Percentiles rank a stretch among this genome's conserved stretches.
Conservation (phyloP, 345 rosid genomes). For the Eucalyptus viminalis region DNA sequence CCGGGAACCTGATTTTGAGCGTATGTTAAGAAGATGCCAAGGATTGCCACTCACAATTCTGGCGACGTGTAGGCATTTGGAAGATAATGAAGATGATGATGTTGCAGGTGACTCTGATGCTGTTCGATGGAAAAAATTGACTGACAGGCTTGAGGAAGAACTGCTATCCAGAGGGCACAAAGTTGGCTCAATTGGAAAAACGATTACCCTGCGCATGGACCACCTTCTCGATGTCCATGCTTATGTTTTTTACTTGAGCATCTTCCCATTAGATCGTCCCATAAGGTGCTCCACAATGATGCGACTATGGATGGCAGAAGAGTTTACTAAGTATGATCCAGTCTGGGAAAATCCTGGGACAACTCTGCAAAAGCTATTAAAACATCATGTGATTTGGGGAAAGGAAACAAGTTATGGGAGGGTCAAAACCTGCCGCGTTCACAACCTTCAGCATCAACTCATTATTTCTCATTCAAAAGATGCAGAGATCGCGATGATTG, state of each 20-base stretch:
- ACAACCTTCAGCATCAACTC: neutral
- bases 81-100: too few relatives aligned
- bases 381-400: neutral
- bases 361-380: neutral
- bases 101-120: too few relatives aligned
- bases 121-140: neutral
- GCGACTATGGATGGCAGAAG: neutral
- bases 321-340: rapidly evolving
- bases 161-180: neutral
- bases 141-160: neutral
- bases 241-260: neutral
- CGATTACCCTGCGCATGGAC: rapidly evolving
- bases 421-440: rapidly evolving
- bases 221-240: rapidly evolving
- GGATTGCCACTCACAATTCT: too few relatives aligned
- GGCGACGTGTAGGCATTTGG: neutral
- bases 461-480: neutral
- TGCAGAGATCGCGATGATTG: rapidly evolving
- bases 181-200: neutral
- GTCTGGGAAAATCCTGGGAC: rapidly evolving
- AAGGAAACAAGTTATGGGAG: neutral
- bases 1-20: too few relatives aligned
- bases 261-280: neutral
- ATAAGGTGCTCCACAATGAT: neutral
- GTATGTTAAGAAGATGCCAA: too few relatives aligned